Conservation (phyloP, 2,329 filamentous ascomycete genomes). For the Polytolypa hystricis region DNA sequence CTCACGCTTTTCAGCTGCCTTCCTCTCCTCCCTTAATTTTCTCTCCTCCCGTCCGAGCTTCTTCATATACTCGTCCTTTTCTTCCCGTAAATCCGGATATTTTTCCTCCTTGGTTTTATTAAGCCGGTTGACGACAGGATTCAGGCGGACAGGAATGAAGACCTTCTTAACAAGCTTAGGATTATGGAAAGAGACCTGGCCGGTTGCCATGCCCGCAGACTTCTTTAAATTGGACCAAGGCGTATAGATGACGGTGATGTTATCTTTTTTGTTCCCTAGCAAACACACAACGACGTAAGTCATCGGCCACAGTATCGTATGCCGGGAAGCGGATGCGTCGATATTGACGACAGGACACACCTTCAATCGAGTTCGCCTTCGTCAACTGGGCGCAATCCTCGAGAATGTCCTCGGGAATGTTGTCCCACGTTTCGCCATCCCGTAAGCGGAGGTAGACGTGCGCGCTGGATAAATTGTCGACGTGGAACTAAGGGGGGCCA, state of each 20-base stretch:
- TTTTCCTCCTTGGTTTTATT: conserved; percentile 93
- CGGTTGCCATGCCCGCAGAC: conserved; percentile 87
- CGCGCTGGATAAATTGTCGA: conserved; percentile 90
- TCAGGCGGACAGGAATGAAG: conserved; percentile 69
- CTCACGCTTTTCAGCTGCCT: conserved; percentile 31
- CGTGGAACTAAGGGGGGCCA: conserved; percentile 65
- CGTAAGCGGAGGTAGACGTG: conserved; percentile 87
- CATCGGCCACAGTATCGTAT: neutral
- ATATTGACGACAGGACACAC: conserved; percentile 33
- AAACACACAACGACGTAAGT: neutral
- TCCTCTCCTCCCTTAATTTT: conserved; percentile 29
- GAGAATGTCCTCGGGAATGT: conserved; percentile 62
- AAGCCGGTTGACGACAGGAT: conserved; percentile 87
- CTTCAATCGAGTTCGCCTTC: conserved; percentile 98
- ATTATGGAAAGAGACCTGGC: conserved; percentile 92
- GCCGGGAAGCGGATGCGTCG: neutral
- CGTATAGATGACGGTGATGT: conserved; percentile 92
- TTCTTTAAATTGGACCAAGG: conserved; percentile 96
- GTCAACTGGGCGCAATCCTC: conserved; percentile 92
- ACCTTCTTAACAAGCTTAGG: conserved; percentile 70
- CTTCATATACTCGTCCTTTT: conserved; percentile 65
- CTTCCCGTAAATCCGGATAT: conserved; percentile 69
- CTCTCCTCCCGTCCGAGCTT: conserved; percentile 60
- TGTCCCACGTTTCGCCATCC: conserved; percentile 72
- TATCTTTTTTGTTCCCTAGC: conserved; percentile 94